Evolutionary conservation across 2,329 filamentous ascomycete species (phyloP).

Genomic region (Rosellinia necatrix): DNA sequence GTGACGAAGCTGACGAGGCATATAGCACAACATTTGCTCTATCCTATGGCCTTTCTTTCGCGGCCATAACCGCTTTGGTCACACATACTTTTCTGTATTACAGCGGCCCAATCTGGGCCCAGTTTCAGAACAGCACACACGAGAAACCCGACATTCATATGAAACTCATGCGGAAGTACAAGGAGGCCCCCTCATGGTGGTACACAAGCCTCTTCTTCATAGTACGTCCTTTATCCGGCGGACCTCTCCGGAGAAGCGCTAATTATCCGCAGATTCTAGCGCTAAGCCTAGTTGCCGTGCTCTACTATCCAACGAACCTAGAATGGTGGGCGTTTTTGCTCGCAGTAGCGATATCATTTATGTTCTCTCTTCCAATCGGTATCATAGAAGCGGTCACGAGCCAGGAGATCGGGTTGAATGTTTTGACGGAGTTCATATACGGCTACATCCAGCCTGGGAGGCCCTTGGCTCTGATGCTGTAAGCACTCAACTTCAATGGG

Average conservation of each 20-base stretch:
- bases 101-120: conserved; percentile 67
- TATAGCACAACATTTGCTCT: conserved; percentile 71
- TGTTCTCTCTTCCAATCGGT: conserved; percentile 68
- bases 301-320: conserved; percentile 69
- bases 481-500: conserved; percentile 26
- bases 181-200: conserved; percentile 68
- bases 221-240: conserved; percentile 45
- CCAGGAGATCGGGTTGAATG: conserved; percentile 73
- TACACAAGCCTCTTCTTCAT: conserved; percentile 61
- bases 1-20: conserved; percentile 4
- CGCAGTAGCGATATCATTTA: conserved; percentile 65
- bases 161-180: conserved; percentile 66
- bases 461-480: conserved; percentile 76
- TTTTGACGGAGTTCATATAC: conserved; percentile 74
- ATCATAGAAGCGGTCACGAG: conserved; percentile 74
- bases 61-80: conserved; percentile 70
- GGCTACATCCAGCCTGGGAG: conserved; percentile 76
- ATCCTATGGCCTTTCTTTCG: conserved; percentile 73
- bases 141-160: conserved; percentile 67
- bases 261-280: conserved; percentile 51
- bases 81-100: conserved; percentile 71
- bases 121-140: conserved; percentile 61
- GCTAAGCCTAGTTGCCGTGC: conserved; percentile 58
- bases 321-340: conserved; percentile 74
- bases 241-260: background rate